Percentiles rank a stretch among this genome's conserved stretches.
phyloP scores from a whole-genome alignment of 2,329 filamentous ascomycete genomes.

The Botryotinia convoluta region DNA sequence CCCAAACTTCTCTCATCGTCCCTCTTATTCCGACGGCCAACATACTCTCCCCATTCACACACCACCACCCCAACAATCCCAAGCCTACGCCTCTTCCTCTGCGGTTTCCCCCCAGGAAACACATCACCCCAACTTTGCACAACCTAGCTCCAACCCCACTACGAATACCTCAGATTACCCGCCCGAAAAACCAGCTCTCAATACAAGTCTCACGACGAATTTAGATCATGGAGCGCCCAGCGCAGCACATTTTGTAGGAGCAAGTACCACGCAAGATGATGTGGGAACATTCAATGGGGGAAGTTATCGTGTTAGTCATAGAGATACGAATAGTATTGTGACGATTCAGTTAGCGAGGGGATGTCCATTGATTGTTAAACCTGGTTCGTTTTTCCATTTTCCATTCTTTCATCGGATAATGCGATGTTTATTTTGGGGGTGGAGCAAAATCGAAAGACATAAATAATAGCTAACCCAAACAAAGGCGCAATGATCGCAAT shows the following conservation, averaged over 20 bases:
- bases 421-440: not conserved
- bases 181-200: conserved; percentile 35
- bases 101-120: conserved; percentile 27
- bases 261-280: conserved; percentile 67
- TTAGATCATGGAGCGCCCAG: conserved; percentile 43
- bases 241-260: conserved; percentile 60
- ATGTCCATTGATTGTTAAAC: conserved; percentile 77
- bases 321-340: conserved; percentile 85
- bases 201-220: conserved; percentile 34
- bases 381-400: conserved; percentile 48
- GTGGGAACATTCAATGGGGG: conserved; percentile 97
- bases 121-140: conserved; percentile 26
- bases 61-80: conserved; percentile 19
- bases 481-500: conserved; percentile 88
- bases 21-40: conserved; percentile 33
- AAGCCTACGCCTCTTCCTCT: conserved; percentile 12
- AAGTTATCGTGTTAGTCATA: conserved; percentile 87
- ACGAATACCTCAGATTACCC: conserved; percentile 25
- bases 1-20: conserved; percentile 37
- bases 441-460: not conserved
- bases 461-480: conserved; percentile 20
- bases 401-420: not conserved
- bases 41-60: conserved; percentile 14
- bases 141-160: not conserved
- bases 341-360: conserved; percentile 88